phyloP scores from a whole-genome alignment of 2,329 filamentous ascomycete genomes.

The Diaporthe eres region DNA sequence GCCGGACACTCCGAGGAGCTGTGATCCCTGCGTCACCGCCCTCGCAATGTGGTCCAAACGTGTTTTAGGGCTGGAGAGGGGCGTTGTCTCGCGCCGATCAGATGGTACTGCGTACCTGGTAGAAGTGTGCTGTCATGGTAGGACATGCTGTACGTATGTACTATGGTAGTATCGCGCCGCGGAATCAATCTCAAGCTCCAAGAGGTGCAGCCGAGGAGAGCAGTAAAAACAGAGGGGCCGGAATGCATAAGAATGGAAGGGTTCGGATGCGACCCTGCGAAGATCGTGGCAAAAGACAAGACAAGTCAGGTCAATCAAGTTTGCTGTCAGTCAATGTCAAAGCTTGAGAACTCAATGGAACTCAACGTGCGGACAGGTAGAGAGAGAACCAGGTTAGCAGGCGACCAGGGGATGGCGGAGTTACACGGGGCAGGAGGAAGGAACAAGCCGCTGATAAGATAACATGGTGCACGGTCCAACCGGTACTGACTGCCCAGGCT shows the following conservation, averaged over 20 bases:
- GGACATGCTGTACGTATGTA: neutral
- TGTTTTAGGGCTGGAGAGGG: constrained; percentile 20
- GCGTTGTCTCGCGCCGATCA: constrained; percentile 10
- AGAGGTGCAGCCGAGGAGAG: neutral
- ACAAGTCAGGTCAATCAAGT: constrained; percentile 1
- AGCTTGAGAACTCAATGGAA: neutral
- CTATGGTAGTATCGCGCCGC: constrained; percentile 3
- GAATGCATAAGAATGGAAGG: constrained; percentile 14
- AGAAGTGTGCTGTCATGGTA: neutral
- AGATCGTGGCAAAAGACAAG: constrained; percentile 26
- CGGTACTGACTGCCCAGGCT: constrained; percentile 5
- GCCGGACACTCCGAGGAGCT: constrained; percentile 14
- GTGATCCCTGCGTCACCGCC: constrained; percentile 24
- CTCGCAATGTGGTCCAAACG: constrained; percentile 11
- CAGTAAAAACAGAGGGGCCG: neutral
- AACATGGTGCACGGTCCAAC: constrained; percentile 8
- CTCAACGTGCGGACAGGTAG: constrained; percentile 9
- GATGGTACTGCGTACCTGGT: neutral
- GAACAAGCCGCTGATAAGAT: constrained; percentile 5
- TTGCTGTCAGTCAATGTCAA: constrained; percentile 10
- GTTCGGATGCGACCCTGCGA: neutral
- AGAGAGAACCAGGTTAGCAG: constrained; percentile 12
- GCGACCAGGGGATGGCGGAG: neutral
- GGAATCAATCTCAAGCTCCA: neutral
- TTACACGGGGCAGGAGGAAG: neutral